Conservation (phyloP, 1,284 basidiomycete genomes). For the Ceratobasidium sp. region DNA sequence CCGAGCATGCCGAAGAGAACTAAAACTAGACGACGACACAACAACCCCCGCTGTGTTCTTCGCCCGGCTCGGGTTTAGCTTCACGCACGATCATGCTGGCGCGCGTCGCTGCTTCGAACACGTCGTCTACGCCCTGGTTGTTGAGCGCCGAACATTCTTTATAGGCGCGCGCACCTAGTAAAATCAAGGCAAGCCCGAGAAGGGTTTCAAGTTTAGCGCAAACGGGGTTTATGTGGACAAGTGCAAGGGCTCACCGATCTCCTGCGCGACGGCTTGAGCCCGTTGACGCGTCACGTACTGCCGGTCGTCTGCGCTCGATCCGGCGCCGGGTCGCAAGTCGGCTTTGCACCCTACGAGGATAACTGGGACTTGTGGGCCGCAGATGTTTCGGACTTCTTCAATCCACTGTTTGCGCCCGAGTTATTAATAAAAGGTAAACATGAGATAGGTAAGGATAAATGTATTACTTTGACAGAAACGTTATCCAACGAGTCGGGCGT, state of each 20-base stretch:
- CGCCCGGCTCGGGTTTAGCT: conserved; percentile 62
- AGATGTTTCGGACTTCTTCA: conserved; percentile 93
- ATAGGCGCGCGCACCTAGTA: conserved; percentile 89
- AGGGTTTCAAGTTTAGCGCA: too few relatives aligned
- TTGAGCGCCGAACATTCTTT: conserved; percentile 93
- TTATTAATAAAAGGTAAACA: conserved; percentile 31
- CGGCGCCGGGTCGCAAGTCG: conserved; percentile 74
- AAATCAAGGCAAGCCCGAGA: too few relatives aligned
- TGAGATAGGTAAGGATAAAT: not conserved
- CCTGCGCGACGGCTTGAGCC: conserved; percentile 46
- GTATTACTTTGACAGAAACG: conserved; percentile 84
- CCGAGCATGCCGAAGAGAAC: not conserved
- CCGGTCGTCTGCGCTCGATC: conserved; percentile 48
- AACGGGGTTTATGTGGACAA: too few relatives aligned
- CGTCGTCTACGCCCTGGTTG: conserved; percentile 94
- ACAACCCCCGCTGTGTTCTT: conserved; percentile 56
- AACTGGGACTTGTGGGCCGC: conserved; percentile 85
- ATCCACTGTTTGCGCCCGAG: conserved; percentile 78
- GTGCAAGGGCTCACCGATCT: conserved; percentile 48
- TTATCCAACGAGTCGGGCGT: conserved; percentile 97
- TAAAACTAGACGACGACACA: conserved; percentile 53
- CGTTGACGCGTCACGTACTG: conserved; percentile 47
- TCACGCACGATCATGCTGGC: conserved; percentile 92
- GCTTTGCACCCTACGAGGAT: conserved; percentile 89
- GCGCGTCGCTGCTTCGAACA: conserved; percentile 93